Percentiles rank a stretch among this genome's conserved stretches.
These are phyloP conservation scores for Naegleria lovaniensis DNA, from an alignment of 208 protist genomes.

Conservation along the genomic window DNA sequence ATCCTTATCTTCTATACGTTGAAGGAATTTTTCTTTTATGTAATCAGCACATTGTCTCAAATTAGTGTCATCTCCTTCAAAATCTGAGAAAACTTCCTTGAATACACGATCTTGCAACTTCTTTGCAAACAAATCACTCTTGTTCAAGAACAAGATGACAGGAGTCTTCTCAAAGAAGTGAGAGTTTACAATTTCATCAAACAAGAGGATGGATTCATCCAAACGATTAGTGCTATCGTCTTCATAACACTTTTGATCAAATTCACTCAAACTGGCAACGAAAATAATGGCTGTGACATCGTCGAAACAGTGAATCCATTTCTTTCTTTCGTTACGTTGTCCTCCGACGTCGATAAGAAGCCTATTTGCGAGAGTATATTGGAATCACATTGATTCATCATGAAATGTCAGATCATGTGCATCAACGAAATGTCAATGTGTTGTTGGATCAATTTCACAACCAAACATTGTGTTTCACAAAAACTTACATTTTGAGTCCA, in stretches of 20 bases:
- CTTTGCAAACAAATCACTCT: conserved; percentile 65
- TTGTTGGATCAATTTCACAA: too few relatives aligned
- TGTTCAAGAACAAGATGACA: conserved; percentile 75
- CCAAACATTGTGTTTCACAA: too few relatives aligned
- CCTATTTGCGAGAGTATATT: conserved; percentile 6
- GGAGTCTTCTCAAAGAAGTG: conserved; percentile 59
- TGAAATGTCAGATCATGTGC: background rate
- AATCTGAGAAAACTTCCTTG: conserved; percentile 59
- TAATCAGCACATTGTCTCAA: background rate
- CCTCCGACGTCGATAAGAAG: conserved; percentile 37
- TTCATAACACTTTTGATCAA: conserved; percentile 61
- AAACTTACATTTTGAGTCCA: conserved; percentile 44
- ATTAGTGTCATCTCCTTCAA: conserved; percentile 43
- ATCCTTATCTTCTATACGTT: background rate
- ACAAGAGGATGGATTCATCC: conserved; percentile 65
- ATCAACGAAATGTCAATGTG: background rate
- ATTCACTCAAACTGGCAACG: conserved; percentile 53
- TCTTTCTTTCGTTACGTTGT: conserved; percentile 38
- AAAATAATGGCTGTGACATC: conserved; percentile 65
- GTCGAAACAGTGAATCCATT: conserved; percentile 69
- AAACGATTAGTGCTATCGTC: conserved; percentile 64
- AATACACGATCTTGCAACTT: conserved; percentile 58
- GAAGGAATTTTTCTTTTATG: background rate
- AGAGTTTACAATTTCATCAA: conserved; percentile 64
- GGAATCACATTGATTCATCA: too few relatives aligned